Evolutionary conservation across 2,329 filamentous ascomycete species (phyloP).

Genomic region (Cladophialophora psammophila): DNA sequence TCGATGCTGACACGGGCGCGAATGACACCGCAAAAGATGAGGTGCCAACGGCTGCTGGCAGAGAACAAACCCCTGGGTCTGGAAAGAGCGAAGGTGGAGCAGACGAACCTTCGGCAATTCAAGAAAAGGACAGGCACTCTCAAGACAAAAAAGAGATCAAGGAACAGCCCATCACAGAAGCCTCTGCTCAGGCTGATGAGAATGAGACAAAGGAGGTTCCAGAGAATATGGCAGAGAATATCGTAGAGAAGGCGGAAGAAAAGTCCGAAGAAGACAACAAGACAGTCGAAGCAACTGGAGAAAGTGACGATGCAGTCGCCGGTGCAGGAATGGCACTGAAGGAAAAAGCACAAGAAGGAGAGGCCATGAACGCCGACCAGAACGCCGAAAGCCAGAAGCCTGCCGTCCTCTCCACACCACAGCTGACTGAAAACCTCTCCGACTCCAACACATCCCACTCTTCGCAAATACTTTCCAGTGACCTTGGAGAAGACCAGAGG

Average conservation of each 20-base stretch:
- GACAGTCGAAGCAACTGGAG: neutral
- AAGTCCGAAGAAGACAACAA: conserved; percentile 10
- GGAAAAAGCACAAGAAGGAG: neutral
- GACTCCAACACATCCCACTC: conserved; percentile 21
- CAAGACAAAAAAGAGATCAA: neutral
- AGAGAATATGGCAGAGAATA: neutral
- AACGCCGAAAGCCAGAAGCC: neutral
- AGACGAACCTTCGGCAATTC: neutral
- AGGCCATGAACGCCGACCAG: neutral
- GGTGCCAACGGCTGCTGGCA: neutral
- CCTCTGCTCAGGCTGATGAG: neutral
- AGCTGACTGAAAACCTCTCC: conserved; percentile 5
- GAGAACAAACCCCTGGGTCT: neutral
- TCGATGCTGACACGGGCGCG: conserved; percentile 1
- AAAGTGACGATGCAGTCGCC: conserved; percentile 12
- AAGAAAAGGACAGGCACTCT: conserved; percentile 10
- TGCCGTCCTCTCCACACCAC: conserved; percentile 5
- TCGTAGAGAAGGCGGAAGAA: conserved; percentile 14
- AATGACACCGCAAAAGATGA: neutral
- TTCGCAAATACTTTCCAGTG: conserved; percentile 33
- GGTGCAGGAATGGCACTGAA: neutral
- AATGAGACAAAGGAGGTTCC: conserved; percentile 5
- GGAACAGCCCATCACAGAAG: conserved; percentile 4
- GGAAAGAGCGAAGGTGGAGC: neutral
- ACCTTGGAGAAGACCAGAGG: conserved; percentile 61